Evolutionary conservation across 148 eudicot genomes (phyloP).

Genomic region (Amaranthus cruentus): DNA sequence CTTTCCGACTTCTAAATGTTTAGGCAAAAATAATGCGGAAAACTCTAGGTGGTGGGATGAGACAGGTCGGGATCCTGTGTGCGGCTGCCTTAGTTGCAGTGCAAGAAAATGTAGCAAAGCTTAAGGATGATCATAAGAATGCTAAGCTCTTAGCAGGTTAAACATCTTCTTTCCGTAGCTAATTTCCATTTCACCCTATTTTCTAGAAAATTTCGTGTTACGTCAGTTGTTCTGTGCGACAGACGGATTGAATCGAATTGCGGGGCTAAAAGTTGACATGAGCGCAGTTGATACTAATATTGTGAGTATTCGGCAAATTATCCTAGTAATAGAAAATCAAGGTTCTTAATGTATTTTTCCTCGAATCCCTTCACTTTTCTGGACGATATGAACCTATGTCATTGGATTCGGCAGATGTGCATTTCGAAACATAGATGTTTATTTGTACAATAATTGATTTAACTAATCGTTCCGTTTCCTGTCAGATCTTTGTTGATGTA

Average conservation of each 20-base stretch:
- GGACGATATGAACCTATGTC: no score
- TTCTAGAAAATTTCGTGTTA: not conserved
- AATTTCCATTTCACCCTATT: no score
- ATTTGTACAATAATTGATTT: no score
- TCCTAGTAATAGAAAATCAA: not conserved
- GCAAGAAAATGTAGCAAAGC: conserved; percentile 70
- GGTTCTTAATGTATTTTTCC: no score
- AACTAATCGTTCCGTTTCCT: not conserved
- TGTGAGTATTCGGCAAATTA: conserved; percentile 42
- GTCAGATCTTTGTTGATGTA: conserved; percentile 61
- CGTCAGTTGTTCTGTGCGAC: conserved; percentile 10
- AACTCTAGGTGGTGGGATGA: conserved; percentile 96
- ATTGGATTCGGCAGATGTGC: no score
- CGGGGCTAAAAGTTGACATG: conserved; percentile 66
- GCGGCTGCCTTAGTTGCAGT: conserved; percentile 94
- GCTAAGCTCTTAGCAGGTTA: conserved; percentile 85
- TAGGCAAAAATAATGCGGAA: conserved; percentile 81
- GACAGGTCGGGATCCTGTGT: conserved; percentile 83
- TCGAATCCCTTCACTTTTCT: no score
- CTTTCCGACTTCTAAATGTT: not conserved
- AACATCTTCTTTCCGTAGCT: not conserved
- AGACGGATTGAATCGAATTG: conserved; percentile 75
- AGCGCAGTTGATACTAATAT: conserved; percentile 85
- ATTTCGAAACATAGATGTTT: no score
- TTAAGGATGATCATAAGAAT: conserved; percentile 73